phyloP scores from a whole-genome alignment of 225 moss, liverwort and hornwort genomes.

The Pseudisothecium myosuroides region DNA sequence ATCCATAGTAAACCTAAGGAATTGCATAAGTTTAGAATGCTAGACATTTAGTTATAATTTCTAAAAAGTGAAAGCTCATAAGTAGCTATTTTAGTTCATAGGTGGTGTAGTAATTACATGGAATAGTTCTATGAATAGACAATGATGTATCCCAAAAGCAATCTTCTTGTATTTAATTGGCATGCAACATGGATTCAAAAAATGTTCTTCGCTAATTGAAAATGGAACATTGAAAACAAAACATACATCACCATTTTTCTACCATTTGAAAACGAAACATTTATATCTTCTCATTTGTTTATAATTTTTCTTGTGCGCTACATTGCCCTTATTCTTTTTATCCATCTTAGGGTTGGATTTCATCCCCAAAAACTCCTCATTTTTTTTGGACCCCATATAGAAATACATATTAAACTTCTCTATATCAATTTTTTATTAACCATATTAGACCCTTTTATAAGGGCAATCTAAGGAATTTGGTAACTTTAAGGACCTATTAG shows the following conservation, averaged over 20 bases:
- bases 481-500: background rate
- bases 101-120: background rate
- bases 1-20: rapidly evolving
- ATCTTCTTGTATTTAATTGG: background rate
- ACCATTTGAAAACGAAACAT: too few species aligned
- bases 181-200: rapidly evolving
- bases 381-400: rapidly evolving
- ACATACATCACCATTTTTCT: background rate
- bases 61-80: background rate
- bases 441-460: too few species aligned
- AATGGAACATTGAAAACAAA: background rate
- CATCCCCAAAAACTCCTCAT: rapidly evolving
- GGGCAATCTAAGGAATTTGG: rapidly evolving
- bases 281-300: background rate
- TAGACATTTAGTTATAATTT: too few species aligned
- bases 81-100: background rate
- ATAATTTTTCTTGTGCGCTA: background rate
- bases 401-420: background rate
- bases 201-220: background rate
- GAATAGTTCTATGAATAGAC: rapidly evolving
- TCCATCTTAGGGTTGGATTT: rapidly evolving
- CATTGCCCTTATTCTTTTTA: background rate
- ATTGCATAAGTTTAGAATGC: background rate
- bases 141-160: background rate
- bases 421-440: rapidly evolving